Conservation (phyloP, 2,329 filamentous ascomycete genomes). For the Alternaria sp. region DNA sequence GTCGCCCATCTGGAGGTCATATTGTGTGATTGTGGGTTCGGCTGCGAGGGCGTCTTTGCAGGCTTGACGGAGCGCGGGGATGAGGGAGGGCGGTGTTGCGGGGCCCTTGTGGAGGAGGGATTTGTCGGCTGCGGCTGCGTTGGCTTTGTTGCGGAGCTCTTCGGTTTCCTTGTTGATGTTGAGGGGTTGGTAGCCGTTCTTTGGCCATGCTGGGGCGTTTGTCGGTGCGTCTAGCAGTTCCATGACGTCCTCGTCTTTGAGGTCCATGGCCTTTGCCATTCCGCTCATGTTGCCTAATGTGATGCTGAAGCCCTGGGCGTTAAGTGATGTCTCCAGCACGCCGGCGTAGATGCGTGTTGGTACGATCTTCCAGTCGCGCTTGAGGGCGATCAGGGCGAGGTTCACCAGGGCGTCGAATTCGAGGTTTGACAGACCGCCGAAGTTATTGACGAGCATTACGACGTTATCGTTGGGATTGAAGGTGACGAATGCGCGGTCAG, state of each 20-base stretch:
- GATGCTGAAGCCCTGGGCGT: constrained; percentile 63
- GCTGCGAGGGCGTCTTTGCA: constrained; percentile 60
- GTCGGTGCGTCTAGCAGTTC: constrained; percentile 59
- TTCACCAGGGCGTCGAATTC: constrained; percentile 57
- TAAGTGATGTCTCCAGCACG: constrained; percentile 60
- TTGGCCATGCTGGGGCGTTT: constrained; percentile 59
- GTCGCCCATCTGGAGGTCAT: constrained; percentile 83
- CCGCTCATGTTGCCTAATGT: constrained; percentile 60
- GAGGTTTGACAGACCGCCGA: constrained; percentile 56
- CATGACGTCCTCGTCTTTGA: constrained; percentile 52
- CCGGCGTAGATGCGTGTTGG: constrained; percentile 57
- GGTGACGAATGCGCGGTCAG: constrained; percentile 57
- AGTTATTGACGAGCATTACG: constrained; percentile 57
- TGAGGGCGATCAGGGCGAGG: constrained; percentile 50
- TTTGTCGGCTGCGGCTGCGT: constrained; percentile 30
- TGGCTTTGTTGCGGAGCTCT: constrained; percentile 35
- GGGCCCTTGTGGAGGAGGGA: constrained; percentile 31
- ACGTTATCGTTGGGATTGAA: constrained; percentile 55
- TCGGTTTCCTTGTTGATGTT: constrained; percentile 34
- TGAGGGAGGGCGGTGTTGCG: constrained; percentile 50
- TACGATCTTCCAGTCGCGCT: constrained; percentile 56
- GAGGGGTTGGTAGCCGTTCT: constrained; percentile 51
- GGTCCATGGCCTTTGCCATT: constrained; percentile 51
- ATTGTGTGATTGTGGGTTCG: constrained; percentile 70
- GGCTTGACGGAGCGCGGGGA: constrained; percentile 50